A percentile compares a stretch with the other conserved stretches of the same genome.
phyloP scores from a whole-genome alignment of 148 eudicot genomes.

The Bassia scoparia region DNA sequence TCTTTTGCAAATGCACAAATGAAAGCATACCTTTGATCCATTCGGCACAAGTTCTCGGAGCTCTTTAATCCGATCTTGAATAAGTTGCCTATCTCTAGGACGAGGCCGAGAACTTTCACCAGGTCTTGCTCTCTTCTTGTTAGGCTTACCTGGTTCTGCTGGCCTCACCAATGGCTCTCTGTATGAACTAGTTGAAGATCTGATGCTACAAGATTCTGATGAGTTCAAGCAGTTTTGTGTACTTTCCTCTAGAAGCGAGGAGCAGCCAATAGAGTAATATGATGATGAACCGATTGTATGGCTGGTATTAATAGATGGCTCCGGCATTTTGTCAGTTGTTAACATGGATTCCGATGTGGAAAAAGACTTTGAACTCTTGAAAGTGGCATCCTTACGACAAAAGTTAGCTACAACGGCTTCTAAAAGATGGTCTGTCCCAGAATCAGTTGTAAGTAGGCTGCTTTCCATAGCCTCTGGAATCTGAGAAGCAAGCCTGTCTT shows the following conservation, averaged over 20 bases:
- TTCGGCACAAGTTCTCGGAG: slow-evolving; percentile 80
- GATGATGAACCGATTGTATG: slow-evolving; percentile 49
- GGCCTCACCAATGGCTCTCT: slow-evolving; percentile 48
- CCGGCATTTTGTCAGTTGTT: slow-evolving; percentile 55
- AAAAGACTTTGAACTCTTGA: slow-evolving; percentile 34
- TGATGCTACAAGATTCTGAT: slow-evolving; percentile 45
- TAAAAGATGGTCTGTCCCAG: slow-evolving; percentile 67
- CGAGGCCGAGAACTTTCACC: slow-evolving; percentile 86
- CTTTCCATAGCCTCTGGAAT: slow-evolving; percentile 44
- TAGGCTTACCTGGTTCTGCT: slow-evolving; percentile 40
- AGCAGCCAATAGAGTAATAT: slow-evolving; percentile 51
- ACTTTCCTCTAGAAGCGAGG: slow-evolving; percentile 44
- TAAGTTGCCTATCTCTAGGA: slow-evolving; percentile 93
- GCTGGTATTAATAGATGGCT: slow-evolving; percentile 41
- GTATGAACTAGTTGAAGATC: slow-evolving; percentile 46
- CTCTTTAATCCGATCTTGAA: slow-evolving; percentile 92
- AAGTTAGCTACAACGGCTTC: slow-evolving; percentile 82
- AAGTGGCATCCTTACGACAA: slow-evolving; percentile 34
- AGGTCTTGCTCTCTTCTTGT: slow-evolving; percentile 73
- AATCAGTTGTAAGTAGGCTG: slow-evolving; percentile 48
- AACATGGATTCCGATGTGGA: slow-evolving; percentile 45
- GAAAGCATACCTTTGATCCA: slow-evolving; percentile 71
- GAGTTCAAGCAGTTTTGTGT: slow-evolving; percentile 47
- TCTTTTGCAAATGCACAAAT: background rate
- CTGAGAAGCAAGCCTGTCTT: slow-evolving; percentile 34